Base-by-base conservation (phyloP, 192 early-diverging fungal genomes). In the Entomortierella lignicola region DNA sequence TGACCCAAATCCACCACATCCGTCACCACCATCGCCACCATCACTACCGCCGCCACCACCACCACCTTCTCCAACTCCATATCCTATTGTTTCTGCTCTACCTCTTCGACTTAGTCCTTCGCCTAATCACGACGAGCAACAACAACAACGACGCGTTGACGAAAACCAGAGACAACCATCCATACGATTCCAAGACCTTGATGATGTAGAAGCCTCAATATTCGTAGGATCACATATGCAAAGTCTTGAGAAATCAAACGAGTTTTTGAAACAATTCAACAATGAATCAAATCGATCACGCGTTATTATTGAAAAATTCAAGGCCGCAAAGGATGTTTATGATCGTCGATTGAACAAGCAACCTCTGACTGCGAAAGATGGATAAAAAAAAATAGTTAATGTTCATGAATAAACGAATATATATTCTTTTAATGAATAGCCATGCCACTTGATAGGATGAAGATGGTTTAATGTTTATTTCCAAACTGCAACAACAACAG, bases 151-250 rank as follows among this genome's bases (percentile, higher is more conserved):
- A 52, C 11, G 23, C 12, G 12, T n/a, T 7, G 23, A 27, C n/a
- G n/a, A 54, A 25, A 23, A 57, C 13, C 8, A 32, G 20, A 26
- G 17, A 34, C 7, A 57, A 32, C 55, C 11, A 57, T 31, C 31
- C 6, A 29, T 10, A 26, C 13, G 5, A 5, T 64, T 64, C 11
- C 34, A 43, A 25, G 60, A 63, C 30, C 20, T 21, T 55, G 60
- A 62, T 27, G 69, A 71, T 7, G 21, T 71, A 0, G 69, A 71
- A 4, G 32, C 60, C 2, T 39, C 60, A 27, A 51, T 71, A 21
- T 48, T 71, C 43, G 4, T 71, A 4, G 69, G 69, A 1, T 27
- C 31, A 43, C 69, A 71, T 50, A 42, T 71, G 43, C 69, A 71
- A 21, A 63, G 52, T 31, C 54, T 71, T 15, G 43, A 32, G 18